These are phyloP conservation scores for Beauveria sp. DNA, from an alignment of 2,329 filamentous ascomycete species.

Conservation along the genomic window DNA sequence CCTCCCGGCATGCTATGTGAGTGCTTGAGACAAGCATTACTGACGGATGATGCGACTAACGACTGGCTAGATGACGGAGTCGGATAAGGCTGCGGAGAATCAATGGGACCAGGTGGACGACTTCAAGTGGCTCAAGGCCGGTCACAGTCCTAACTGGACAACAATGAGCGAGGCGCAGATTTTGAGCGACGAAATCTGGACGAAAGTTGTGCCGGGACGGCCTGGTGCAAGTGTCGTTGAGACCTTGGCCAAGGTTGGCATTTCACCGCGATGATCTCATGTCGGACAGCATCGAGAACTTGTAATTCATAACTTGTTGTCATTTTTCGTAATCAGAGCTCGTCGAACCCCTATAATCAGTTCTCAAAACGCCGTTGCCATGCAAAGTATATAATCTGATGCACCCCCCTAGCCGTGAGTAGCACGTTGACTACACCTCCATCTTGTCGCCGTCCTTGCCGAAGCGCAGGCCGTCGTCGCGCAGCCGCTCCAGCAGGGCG, in stretches of 20 bases:
- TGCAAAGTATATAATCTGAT: neutral
- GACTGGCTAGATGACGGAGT: conserved; percentile 19
- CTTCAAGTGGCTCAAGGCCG: conserved; percentile 91
- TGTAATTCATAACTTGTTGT: neutral
- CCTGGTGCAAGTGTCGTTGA: conserved; percentile 56
- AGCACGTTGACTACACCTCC: conserved; percentile 25
- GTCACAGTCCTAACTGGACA: conserved; percentile 82
- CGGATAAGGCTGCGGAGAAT: conserved; percentile 41
- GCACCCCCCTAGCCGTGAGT: too few species aligned
- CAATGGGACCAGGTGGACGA: conserved; percentile 90
- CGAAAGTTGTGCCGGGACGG: conserved; percentile 55
- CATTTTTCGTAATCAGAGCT: neutral
- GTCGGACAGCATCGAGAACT: neutral
- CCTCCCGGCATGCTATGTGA: conserved; percentile 62
- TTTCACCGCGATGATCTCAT: conserved; percentile 18
- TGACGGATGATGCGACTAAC: neutral
- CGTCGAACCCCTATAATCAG: neutral
- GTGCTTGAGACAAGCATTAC: conserved; percentile 22
- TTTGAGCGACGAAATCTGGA: conserved; percentile 60
- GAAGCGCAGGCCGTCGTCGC: conserved; percentile 40
- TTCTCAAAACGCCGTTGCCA: conserved; percentile 2
- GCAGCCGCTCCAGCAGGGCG: conserved; percentile 46
- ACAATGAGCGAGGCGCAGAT: conserved; percentile 54
- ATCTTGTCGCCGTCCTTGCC: conserved; percentile 30
- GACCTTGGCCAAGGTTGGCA: conserved; percentile 49